Evolutionary conservation across 441 rosid species (phyloP).

Genomic region (Gossypium trilobum): DNA sequence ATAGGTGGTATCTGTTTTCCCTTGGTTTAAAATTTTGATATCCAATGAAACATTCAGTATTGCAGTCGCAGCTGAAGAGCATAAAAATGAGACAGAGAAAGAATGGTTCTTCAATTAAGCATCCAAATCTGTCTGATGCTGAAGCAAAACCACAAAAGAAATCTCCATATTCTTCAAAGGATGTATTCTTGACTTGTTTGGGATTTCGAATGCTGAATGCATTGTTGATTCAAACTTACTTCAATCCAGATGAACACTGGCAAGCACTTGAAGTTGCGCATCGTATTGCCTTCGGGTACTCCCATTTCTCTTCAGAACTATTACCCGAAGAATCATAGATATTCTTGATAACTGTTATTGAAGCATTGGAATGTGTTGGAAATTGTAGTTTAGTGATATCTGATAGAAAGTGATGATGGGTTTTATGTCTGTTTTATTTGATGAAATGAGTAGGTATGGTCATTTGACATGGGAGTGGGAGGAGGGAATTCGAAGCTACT

Average conservation of each 20-base stretch:
- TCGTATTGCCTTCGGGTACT: conserved; percentile 61
- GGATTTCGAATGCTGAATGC: conserved; percentile 53
- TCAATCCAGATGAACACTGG: conserved; percentile 93
- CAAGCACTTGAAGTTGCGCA: conserved; percentile 87
- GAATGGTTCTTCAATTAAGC: neutral
- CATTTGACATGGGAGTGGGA: conserved; percentile 88
- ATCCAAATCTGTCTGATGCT: neutral
- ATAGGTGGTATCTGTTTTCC: neutral
- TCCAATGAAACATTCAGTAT: neutral
- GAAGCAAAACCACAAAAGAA: conserved; percentile 11
- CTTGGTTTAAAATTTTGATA: neutral
- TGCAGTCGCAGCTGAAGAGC: neutral
- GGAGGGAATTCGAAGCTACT: conserved; percentile 68
- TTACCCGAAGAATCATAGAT: neutral
- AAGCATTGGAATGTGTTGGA: neutral
- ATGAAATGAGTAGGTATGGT: conserved; percentile 49
- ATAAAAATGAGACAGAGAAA: conserved; percentile 22
- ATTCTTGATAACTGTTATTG: neutral
- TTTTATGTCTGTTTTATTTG: neutral
- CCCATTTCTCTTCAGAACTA: neutral
- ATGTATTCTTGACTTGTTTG: conserved; percentile 42
- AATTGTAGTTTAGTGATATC: neutral
- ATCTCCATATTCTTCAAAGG: conserved; percentile 20
- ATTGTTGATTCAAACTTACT: conserved; percentile 62
- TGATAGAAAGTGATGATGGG: neutral